Base-by-base conservation (phyloP, 306 rosid genomes). In the Fagus sylvatica region DNA sequence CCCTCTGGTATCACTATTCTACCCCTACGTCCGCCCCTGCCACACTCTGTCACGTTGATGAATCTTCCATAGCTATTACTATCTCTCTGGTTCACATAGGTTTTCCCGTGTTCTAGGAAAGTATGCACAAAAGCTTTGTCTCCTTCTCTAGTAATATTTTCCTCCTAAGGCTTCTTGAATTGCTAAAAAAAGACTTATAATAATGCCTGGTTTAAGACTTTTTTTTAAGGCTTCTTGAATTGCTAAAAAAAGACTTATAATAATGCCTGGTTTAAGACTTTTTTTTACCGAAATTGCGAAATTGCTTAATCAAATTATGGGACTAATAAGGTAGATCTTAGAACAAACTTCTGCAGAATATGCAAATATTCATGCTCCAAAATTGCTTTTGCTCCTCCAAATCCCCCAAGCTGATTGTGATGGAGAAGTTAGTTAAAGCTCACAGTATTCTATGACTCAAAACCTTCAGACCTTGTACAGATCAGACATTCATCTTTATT, bases 391-490 rank as follows among this genome's bases (percentile, higher is more conserved):
- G 56, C 37, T 34, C 65, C 36, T 28, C 34, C 19, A 28, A 36
- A 7, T 19, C 55, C 12, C n/a, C 5, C 8, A 19, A 68, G 74
- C 67, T 28, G 42, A 16, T 66, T 53, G 67, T 72, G 2, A n/a
- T 43, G 32, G 55, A 67, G 36, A 68, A 15, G 15, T 9, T 12
- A 62, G 74, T 62, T 61, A 72, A 67, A 55, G 78, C 57, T 55
- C 41, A 2, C 49, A 12, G 37, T 69, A 48, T 22, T 37, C n/a
- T 74, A 37, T 66, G 37, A 37, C 70, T 75, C 60, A 61, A 64
- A 22, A 16, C 70, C 78, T 56, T 16, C 53, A 62, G 73, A 53
- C 69, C 49, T 36, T 2, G 55, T 2, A 6, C 10, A 15, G 22
- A 62, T 34, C 43, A 32, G 53, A 46, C 41, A 61, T 51, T 22